phyloP scores from a whole-genome alignment of 2,329 filamentous ascomycete genomes.

The Aspergillus jensenii region DNA sequence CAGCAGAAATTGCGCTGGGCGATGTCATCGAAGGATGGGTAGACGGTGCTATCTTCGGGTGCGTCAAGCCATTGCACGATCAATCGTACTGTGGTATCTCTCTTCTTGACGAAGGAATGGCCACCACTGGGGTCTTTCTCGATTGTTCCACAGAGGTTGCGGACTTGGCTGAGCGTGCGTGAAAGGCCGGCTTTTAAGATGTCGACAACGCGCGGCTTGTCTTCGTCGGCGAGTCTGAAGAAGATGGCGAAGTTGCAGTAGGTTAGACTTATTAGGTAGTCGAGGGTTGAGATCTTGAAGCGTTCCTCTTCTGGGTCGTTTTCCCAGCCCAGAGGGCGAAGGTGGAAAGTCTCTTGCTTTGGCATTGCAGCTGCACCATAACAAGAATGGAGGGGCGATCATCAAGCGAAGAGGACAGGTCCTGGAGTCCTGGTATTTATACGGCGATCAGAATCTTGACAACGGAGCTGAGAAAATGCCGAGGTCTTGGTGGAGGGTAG shows the following conservation, averaged over 20 bases:
- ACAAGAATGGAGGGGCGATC: too few species aligned
- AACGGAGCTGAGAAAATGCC: too few species aligned
- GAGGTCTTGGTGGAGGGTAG: too few species aligned
- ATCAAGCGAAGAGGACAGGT: too few species aligned
- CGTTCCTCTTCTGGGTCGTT: conserved; percentile 39
- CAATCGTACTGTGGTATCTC: conserved; percentile 36
- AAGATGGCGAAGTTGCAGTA: conserved; percentile 45
- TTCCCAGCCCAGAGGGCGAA: conserved; percentile 40
- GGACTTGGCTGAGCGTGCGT: conserved; percentile 36
- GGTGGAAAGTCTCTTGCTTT: conserved; percentile 24
- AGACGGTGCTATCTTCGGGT: conserved; percentile 18
- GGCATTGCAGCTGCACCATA: conserved; percentile 22
- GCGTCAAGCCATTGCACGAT: conserved; percentile 40
- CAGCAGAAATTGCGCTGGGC: conserved; percentile 37
- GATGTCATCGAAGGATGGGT: conserved; percentile 42
- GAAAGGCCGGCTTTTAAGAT: conserved; percentile 39
- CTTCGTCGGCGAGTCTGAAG: conserved; percentile 36
- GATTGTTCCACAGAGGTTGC: conserved; percentile 42
- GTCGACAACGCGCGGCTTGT: conserved; percentile 25
- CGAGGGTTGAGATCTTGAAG: conserved; percentile 39
- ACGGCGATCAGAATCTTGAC: too few species aligned
- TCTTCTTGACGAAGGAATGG: conserved; percentile 39
- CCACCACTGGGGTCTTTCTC: conserved; percentile 39
- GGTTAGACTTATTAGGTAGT: conserved; percentile 31
- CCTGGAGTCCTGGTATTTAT: too few species aligned